Percentiles rank a stretch among this genome's conserved stretches.
phyloP scores from a whole-genome alignment of 169 alveolate genomes.

The Eimeria necatrix region DNA sequence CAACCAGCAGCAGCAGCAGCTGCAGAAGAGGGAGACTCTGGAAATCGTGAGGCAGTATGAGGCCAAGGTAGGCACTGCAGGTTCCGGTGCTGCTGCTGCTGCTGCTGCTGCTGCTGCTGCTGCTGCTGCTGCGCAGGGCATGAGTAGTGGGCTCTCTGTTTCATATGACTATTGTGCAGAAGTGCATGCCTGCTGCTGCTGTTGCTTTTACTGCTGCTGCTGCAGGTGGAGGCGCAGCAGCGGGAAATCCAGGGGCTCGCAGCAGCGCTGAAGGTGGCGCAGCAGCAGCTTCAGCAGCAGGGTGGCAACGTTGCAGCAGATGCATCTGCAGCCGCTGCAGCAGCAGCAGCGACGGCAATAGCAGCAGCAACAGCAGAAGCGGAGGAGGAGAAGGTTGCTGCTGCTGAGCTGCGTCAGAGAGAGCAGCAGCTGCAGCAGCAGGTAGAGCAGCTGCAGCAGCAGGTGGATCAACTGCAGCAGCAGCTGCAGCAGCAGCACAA shows the following conservation, averaged over 20 bases:
- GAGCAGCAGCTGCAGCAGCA: constrained; percentile 43
- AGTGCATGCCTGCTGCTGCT: constrained; percentile 43
- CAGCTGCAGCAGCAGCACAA: constrained; percentile 49
- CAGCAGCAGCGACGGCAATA: constrained; percentile 62
- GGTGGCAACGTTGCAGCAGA: constrained; percentile 48
- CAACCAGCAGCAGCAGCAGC: constrained; percentile 30
- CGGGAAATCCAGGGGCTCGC: constrained; percentile 59
- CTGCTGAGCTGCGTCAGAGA: constrained; percentile 56
- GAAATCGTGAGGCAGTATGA: constrained; percentile 66
- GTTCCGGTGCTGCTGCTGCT: constrained; percentile 49
- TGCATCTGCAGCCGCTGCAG: constrained; percentile 58
- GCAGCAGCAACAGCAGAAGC: constrained; percentile 37
- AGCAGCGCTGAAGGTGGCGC: constrained; percentile 62
- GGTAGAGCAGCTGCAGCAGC: constrained; percentile 64
- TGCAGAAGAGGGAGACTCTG: constrained; percentile 41
- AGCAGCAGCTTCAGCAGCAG: constrained; percentile 78
- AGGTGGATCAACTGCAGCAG: constrained; percentile 57
- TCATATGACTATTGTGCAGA: background rate
- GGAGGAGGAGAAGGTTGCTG: constrained; percentile 51
- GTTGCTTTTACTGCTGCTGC: background rate
- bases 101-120: constrained; percentile 70
- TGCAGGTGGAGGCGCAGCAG: constrained; percentile 70
- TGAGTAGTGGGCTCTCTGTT: background rate
- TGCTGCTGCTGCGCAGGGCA: constrained; percentile 1
- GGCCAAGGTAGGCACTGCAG: constrained; percentile 23